Conservation (phyloP, 176 grass and related monocot species). For the Oryza brachyantha region DNA sequence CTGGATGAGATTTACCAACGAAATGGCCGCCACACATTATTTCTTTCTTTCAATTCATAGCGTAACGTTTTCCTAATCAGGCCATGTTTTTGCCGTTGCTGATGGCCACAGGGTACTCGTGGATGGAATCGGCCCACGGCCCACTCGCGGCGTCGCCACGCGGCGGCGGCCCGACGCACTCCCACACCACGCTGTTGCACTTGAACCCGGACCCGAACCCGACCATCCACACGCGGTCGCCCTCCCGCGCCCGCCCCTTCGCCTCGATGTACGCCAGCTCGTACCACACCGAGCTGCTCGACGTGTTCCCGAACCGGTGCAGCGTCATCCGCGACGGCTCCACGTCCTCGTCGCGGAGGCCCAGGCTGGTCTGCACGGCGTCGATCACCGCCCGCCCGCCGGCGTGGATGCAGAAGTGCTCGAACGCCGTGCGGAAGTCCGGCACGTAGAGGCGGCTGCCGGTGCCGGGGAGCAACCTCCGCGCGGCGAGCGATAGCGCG, state of each 20-base stretch:
- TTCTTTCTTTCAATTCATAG: no score
- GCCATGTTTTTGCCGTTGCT: no score
- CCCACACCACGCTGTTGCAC: conserved; percentile 29
- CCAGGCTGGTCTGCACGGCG: conserved; percentile 14
- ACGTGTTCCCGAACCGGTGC: conserved; percentile 45
- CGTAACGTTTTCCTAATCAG: no score
- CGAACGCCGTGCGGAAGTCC: conserved; percentile 50
- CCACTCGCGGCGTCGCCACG: background rate
- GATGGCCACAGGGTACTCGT: conserved; percentile 1
- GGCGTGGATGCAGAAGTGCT: conserved; percentile 88
- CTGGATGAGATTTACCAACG: no score
- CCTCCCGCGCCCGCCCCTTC: background rate
- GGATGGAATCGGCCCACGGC: conserved; percentile 33
- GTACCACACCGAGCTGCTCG: conserved; percentile 44
- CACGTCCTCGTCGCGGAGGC: conserved; percentile 3
- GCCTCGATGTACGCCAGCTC: conserved; percentile 39
- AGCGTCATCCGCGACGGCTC: conserved; percentile 34
- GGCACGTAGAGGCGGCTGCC: conserved; percentile 30
- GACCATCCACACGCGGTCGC: conserved; percentile 29
- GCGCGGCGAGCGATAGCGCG: background rate
- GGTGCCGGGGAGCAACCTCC: background rate
- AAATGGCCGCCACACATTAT: no score
- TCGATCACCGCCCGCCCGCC: conserved; percentile 68
- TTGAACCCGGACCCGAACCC: conserved; percentile 49
- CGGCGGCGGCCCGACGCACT: background rate